Percentiles rank a stretch among this genome's conserved stretches.
These are phyloP conservation scores for Hypoxylon sp. DNA, from an alignment of 2,329 filamentous ascomycete species.

Conservation along the genomic window DNA sequence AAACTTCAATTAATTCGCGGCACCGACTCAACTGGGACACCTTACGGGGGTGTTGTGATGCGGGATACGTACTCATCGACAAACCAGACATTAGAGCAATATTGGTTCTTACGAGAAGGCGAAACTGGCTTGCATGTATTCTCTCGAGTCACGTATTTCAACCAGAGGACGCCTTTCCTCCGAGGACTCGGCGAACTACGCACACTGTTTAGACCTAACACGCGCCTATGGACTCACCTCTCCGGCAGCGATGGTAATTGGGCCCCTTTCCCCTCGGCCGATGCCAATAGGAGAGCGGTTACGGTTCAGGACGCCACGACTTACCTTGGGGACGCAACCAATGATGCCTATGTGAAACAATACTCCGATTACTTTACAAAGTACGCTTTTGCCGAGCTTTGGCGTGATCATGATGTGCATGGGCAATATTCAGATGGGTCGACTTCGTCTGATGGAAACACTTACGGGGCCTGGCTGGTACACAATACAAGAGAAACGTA, in stretches of 20 bases:
- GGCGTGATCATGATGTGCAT: constrained; percentile 71
- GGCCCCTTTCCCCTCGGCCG: constrained; percentile 65
- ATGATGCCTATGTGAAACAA: constrained; percentile 69
- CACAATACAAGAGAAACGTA: constrained; percentile 76
- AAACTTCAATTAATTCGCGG: constrained; percentile 66
- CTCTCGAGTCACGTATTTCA: constrained; percentile 71
- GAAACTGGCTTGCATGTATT: constrained; percentile 76
- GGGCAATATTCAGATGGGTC: constrained; percentile 67
- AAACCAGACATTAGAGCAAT: constrained; percentile 73
- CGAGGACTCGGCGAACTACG: constrained; percentile 73
- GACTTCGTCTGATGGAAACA: constrained; percentile 64
- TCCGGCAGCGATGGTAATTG: constrained; percentile 68
- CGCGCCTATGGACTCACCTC: constrained; percentile 73
- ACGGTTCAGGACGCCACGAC: constrained; percentile 76
- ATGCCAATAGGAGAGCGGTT: constrained; percentile 59
- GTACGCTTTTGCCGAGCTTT: constrained; percentile 72
- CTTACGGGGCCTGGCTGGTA: constrained; percentile 74
- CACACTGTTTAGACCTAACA: constrained; percentile 73
- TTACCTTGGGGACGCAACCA: constrained; percentile 67
- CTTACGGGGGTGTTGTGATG: constrained; percentile 73
- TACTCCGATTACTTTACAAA: constrained; percentile 76
- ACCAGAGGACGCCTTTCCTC: constrained; percentile 67
- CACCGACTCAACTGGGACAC: constrained; percentile 63
- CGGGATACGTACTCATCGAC: constrained; percentile 71
- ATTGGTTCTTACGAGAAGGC: constrained; percentile 74